A percentile compares a stretch with the other conserved stretches of the same genome.
These are phyloP conservation scores for Bacterosira constricta DNA, from an alignment of 108 stramenopile genomes.

Conservation along the genomic window DNA sequence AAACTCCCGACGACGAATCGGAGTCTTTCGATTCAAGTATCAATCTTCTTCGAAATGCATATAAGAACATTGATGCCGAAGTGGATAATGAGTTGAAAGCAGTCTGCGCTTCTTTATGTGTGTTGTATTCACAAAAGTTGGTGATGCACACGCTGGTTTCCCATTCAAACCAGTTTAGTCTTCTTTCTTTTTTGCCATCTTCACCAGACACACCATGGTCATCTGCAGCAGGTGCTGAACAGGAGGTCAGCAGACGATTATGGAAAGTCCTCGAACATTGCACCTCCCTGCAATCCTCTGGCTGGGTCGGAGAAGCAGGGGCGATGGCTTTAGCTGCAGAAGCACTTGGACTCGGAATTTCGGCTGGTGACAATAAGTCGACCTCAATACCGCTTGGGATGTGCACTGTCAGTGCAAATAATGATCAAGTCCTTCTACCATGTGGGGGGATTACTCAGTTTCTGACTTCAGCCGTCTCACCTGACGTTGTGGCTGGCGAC, in stretches of 20 bases:
- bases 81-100: constrained; percentile 31
- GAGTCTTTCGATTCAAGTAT: constrained; percentile 6
- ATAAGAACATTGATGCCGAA: constrained; percentile 13
- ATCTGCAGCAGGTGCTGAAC: constrained; percentile 11
- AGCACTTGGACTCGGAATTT: constrained; percentile 85
- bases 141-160: constrained; percentile 63
- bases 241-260: constrained; percentile 33
- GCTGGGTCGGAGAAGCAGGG: constrained; percentile 89
- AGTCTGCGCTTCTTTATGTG: constrained; percentile 34
- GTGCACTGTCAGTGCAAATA: constrained; percentile 27
- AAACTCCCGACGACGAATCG: neutral
- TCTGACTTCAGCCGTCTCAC: constrained; percentile 47
- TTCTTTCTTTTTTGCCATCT: constrained; percentile 32
- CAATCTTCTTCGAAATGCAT: constrained; percentile 23
- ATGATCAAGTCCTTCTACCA: constrained; percentile 46
- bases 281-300: constrained; percentile 61
- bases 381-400: constrained; percentile 42
- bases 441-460: constrained; percentile 59
- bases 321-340: constrained; percentile 91
- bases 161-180: constrained; percentile 57
- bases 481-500: neutral
- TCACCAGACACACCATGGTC: constrained; percentile 1
- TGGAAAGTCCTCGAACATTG: constrained; percentile 68
- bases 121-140: constrained; percentile 69
- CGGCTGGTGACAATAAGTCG: constrained; percentile 53